Conservation (phyloP, 192 early-diverging fungal species). For the Dissophora globulifera region DNA sequence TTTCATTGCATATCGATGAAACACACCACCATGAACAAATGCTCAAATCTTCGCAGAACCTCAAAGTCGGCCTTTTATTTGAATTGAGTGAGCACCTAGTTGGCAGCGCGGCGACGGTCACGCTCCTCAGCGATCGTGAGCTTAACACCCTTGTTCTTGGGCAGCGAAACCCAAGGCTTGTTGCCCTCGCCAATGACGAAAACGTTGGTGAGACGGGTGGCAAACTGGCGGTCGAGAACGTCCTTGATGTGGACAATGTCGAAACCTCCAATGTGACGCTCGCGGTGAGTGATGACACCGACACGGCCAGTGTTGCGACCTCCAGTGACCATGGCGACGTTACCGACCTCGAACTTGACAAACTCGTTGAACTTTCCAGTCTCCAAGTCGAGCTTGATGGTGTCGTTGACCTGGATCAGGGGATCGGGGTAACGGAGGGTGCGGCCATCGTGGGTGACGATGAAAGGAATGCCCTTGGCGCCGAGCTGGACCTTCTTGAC, state of each 20-base stretch:
- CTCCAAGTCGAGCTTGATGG: constrained; percentile 95
- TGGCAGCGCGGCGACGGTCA: constrained; percentile 79
- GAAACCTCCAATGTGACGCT: constrained; percentile 97
- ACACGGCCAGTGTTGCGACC: constrained; percentile 98
- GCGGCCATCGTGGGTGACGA: constrained; percentile 98
- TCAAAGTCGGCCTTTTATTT: constrained; percentile 43
- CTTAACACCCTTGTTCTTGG: constrained; percentile 99
- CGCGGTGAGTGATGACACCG: constrained; percentile 94
- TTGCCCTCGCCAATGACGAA: constrained; percentile 84
- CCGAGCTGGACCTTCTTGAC: constrained; percentile 95
- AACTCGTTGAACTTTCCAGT: constrained; percentile 90
- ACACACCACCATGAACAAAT: too few relatives aligned
- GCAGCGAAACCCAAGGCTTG: constrained; percentile 96
- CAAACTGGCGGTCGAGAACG: constrained; percentile 90
- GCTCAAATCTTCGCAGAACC: constrained; percentile 13
- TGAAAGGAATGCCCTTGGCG: constrained; percentile 92
- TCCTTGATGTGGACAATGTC: constrained; percentile 99
- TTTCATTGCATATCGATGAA: not conserved
- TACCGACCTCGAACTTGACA: constrained; percentile 98
- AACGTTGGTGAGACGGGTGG: constrained; percentile 91
- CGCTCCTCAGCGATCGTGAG: constrained; percentile 99
- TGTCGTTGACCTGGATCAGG: constrained; percentile 98
- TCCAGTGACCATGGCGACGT: constrained; percentile 96
- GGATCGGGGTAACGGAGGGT: constrained; percentile 99
- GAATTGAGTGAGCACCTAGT: constrained; percentile 27